phyloP scores from a whole-genome alignment of 1,284 basidiomycete species.

The Ganoderma leucocontextum region DNA sequence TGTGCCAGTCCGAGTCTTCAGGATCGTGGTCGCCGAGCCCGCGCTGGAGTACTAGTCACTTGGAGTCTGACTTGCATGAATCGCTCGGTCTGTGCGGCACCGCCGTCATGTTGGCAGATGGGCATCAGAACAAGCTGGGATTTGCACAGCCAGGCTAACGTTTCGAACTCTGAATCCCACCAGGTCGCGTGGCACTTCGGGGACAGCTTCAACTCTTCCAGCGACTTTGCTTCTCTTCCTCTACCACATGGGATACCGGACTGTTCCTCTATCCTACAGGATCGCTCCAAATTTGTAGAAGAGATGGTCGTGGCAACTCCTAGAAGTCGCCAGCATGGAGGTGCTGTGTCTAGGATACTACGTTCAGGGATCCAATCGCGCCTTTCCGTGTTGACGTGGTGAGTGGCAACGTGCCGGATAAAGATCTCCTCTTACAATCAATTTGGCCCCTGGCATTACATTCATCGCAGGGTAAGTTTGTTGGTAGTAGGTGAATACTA shows the following conservation, averaged over 20 bases:
- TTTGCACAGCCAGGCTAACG: neutral
- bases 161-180: neutral
- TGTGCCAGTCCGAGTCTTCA: neutral
- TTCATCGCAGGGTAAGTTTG: neutral
- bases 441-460: neutral
- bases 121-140: neutral
- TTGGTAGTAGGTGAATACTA: neutral
- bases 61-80: neutral
- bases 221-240: neutral
- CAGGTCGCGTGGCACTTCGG: neutral
- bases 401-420: neutral
- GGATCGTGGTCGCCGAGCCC: neutral
- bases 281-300: neutral
- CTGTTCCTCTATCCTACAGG: neutral
- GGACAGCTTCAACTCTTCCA: neutral
- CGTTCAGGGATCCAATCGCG: neutral
- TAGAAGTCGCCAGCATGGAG: no score
- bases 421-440: neutral
- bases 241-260: neutral
- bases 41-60: neutral
- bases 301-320: neutral
- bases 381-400: neutral
- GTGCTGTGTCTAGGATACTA: neutral
- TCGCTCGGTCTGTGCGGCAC: neutral
- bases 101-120: neutral